These are phyloP conservation scores for Yamadazyma aaseri DNA, from an alignment of 1,139 yeast species.

Conservation along the genomic window DNA sequence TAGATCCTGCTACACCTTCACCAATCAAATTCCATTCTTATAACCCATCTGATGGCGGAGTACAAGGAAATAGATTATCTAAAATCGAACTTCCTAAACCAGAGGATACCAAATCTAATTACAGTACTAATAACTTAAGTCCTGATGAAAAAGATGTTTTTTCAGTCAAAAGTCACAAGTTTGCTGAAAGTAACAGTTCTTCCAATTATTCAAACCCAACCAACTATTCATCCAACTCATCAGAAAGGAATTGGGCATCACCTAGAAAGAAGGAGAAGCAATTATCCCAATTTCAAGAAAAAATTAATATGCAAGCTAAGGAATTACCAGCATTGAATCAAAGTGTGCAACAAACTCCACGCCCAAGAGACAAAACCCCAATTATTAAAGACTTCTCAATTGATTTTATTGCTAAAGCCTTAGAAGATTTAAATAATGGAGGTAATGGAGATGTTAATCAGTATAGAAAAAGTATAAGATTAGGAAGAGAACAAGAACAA, in stretches of 20 bases:
- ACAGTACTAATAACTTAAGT: conserved; percentile 19
- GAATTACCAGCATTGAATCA: conserved; percentile 26
- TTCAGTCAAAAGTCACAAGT: conserved; percentile 20
- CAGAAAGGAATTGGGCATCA: conserved; percentile 53
- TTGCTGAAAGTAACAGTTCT: conserved; percentile 29
- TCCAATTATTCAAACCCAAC: conserved; percentile 53
- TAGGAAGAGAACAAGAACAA: conserved; percentile 17
- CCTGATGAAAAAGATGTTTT: conserved; percentile 38
- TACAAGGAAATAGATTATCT: conserved; percentile 2
- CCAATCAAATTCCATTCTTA: conserved; percentile 1
- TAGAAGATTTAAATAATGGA: conserved; percentile 67
- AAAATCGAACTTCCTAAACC: conserved; percentile 15
- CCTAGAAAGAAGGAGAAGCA: conserved; percentile 44
- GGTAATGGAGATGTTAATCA: conserved; percentile 56
- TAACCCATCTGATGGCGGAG: conserved; percentile 1
- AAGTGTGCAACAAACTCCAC: conserved; percentile 1
- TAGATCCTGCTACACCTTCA: conserved; percentile 3
- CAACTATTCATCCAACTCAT: conserved; percentile 29
- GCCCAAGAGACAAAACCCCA: conserved; percentile 25
- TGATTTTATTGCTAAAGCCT: conserved; percentile 54
- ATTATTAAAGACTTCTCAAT: conserved; percentile 46
- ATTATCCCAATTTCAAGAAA: conserved; percentile 37
- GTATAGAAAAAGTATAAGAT: conserved; percentile 40
- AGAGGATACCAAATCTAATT: conserved; percentile 20
- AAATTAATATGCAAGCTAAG: conserved; percentile 37